Evolutionary conservation across 495 filamentous ascomycete species (phyloP).

Genomic region (Pseudotulostoma volvatum): DNA sequence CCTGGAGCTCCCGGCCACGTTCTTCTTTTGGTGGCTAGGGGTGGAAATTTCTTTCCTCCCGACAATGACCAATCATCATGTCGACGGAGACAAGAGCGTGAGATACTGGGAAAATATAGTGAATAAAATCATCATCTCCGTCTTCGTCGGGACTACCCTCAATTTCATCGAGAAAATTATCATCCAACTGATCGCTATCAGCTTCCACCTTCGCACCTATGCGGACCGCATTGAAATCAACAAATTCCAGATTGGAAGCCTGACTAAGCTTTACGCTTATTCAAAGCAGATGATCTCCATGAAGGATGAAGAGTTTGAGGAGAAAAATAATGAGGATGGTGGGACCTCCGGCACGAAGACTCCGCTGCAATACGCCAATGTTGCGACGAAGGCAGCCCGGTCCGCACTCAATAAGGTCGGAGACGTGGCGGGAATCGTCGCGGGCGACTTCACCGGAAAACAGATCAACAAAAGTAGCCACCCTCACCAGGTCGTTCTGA

Average conservation of each 20-base stretch:
- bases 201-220: conserved; percentile 84
- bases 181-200: conserved; percentile 86
- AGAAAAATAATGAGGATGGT: conserved; percentile 22
- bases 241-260: conserved; percentile 68
- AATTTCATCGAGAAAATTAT: conserved; percentile 89
- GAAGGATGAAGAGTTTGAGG: conserved; percentile 56
- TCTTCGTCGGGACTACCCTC: conserved; percentile 63
- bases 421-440: conserved; percentile 75
- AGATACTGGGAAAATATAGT: conserved; percentile 57
- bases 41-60: conserved; percentile 49
- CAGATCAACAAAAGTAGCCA: conserved; percentile 58
- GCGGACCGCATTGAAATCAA: conserved; percentile 83
- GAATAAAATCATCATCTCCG: conserved; percentile 72
- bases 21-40: conserved; percentile 89
- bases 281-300: conserved; percentile 58
- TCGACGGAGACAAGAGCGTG: conserved; percentile 34
- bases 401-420: conserved; percentile 64
- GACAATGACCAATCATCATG: conserved; percentile 56
- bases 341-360: conserved; percentile 46
- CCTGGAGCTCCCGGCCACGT: conserved; percentile 67
- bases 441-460: conserved; percentile 86
- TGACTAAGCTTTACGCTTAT: conserved; percentile 68
- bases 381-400: conserved; percentile 52
- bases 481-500: conserved; percentile 65
- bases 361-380: conserved; percentile 48